Evolutionary conservation across 805 yeast species (phyloP).

Genomic region (Zygotorulaspora chibaensis): DNA sequence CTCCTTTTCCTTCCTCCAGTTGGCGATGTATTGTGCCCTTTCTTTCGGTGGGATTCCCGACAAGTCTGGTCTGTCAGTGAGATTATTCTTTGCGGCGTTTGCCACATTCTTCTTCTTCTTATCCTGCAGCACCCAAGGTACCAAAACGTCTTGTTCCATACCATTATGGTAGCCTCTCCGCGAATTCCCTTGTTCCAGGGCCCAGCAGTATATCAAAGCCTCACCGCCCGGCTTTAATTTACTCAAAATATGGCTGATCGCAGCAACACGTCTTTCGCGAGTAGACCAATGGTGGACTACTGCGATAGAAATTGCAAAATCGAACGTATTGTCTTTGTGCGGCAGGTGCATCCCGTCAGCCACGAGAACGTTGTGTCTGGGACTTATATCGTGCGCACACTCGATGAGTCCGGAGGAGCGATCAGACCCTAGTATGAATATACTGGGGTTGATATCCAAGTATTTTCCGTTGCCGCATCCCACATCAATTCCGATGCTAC

Average conservation of each 20-base stretch:
- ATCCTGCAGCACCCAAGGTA: slow-evolving; percentile 85
- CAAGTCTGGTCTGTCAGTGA: slow-evolving; percentile 20
- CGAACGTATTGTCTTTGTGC: slow-evolving; percentile 44
- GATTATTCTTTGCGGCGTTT: slow-evolving; percentile 4
- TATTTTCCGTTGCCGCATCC: slow-evolving; percentile 99
- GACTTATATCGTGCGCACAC: slow-evolving; percentile 50
- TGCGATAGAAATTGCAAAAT: slow-evolving; percentile 92
- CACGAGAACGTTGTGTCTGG: slow-evolving; percentile 52
- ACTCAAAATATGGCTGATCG: slow-evolving; percentile 63
- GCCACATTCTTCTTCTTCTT: slow-evolving; percentile 36
- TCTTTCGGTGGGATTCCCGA: slow-evolving; percentile 26
- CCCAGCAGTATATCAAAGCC: slow-evolving; percentile 91
- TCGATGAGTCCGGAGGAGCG: slow-evolving; percentile 63
- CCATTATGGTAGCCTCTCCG: slow-evolving; percentile 89
- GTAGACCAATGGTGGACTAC: slow-evolving; percentile 96
- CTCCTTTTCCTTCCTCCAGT: slow-evolving; percentile 28
- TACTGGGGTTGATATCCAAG: slow-evolving; percentile 60
- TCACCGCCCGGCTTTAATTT: slow-evolving; percentile 57
- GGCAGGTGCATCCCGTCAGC: slow-evolving; percentile 78
- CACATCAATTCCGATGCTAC: slow-evolving; percentile 80
- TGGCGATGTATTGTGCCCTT: slow-evolving; percentile 27
- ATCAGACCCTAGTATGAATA: slow-evolving; percentile 71
- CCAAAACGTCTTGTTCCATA: slow-evolving; percentile 88
- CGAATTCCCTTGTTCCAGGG: slow-evolving; percentile 82
- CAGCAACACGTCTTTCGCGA: slow-evolving; percentile 68